Evolutionary conservation across 805 yeast genomes (phyloP).

Genomic region (Candida sakaeoensis): DNA sequence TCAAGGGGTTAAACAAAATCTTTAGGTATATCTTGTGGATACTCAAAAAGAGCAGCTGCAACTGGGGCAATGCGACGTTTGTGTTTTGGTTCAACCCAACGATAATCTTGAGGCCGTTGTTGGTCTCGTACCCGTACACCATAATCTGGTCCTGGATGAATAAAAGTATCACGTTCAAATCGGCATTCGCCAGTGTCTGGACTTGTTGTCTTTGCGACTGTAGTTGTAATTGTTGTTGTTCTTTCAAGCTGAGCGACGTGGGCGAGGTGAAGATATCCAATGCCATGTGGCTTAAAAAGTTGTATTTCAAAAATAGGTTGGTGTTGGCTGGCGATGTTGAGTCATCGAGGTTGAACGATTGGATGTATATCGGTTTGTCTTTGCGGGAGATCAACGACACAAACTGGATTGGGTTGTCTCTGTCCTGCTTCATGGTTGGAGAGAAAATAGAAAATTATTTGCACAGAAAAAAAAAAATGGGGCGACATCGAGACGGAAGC

Average conservation of each 20-base stretch:
- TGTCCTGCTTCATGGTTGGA: too few species aligned
- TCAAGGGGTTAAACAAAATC: conserved; percentile 61
- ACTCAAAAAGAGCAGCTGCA: conserved; percentile 25
- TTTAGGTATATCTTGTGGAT: conserved; percentile 54
- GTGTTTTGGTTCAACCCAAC: conserved; percentile 38
- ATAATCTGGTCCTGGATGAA: conserved; percentile 65
- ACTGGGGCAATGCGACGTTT: conserved; percentile 4
- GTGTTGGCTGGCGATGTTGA: conserved; percentile 20
- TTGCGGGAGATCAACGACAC: conserved; percentile 56
- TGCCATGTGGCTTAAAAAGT: conserved; percentile 74
- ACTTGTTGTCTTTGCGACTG: too few species aligned
- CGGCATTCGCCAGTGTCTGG: too few species aligned
- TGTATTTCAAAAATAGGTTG: conserved; percentile 54
- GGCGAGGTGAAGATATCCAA: conserved; percentile 64
- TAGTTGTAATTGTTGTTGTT: conserved; percentile 22
- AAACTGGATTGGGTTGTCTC: conserved; percentile 38
- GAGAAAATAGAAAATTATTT: not conserved
- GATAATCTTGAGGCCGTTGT: conserved; percentile 63
- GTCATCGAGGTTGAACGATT: conserved; percentile 37
- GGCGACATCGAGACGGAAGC: too few species aligned
- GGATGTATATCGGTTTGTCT: conserved; percentile 59
- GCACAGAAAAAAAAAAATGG: not conserved
- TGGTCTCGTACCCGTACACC: conserved; percentile 67
- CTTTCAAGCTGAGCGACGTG: conserved; percentile 34
- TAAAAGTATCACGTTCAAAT: conserved; percentile 38